Evolutionary conservation across 2,329 filamentous ascomycete genomes (phyloP).

Genomic region (Clonostachys chloroleuca): DNA sequence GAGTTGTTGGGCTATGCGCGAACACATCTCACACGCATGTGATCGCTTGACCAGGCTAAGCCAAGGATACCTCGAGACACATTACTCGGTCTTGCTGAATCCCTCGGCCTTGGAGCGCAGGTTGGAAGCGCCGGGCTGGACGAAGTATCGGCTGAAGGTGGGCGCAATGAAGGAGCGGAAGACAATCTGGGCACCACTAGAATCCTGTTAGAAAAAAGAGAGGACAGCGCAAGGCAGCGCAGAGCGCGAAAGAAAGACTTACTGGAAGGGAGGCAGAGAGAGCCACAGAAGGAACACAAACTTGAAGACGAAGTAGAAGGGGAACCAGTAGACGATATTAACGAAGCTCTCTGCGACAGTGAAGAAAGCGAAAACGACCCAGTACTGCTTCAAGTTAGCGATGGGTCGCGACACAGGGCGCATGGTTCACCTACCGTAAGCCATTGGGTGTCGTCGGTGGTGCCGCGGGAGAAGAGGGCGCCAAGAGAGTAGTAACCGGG

Average conservation of each 20-base stretch:
- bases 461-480: constrained; percentile 68
- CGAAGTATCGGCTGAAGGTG: constrained; percentile 90
- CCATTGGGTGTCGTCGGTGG: constrained; percentile 80
- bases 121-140: constrained; percentile 63
- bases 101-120: constrained; percentile 85
- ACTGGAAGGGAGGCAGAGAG: constrained; percentile 90
- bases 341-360: constrained; percentile 79
- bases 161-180: constrained; percentile 96
- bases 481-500: constrained; percentile 81
- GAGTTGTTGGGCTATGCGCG: too few relatives aligned
- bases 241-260: constrained; percentile 32
- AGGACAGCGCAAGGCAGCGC: background rate
- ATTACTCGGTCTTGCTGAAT: constrained; percentile 65
- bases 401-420: background rate
- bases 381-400: constrained; percentile 56
- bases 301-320: constrained; percentile 99
- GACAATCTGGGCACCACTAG: constrained; percentile 88
- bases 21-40: background rate
- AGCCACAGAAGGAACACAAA: constrained; percentile 97
- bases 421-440: constrained; percentile 52
- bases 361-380: constrained; percentile 81
- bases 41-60: background rate
- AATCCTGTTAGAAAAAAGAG: background rate
- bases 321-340: constrained; percentile 89
- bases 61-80: background rate